These are phyloP conservation scores for Rhodotorula babjevae DNA, from an alignment of 768 basidiomycete genomes.

Conservation along the genomic window DNA sequence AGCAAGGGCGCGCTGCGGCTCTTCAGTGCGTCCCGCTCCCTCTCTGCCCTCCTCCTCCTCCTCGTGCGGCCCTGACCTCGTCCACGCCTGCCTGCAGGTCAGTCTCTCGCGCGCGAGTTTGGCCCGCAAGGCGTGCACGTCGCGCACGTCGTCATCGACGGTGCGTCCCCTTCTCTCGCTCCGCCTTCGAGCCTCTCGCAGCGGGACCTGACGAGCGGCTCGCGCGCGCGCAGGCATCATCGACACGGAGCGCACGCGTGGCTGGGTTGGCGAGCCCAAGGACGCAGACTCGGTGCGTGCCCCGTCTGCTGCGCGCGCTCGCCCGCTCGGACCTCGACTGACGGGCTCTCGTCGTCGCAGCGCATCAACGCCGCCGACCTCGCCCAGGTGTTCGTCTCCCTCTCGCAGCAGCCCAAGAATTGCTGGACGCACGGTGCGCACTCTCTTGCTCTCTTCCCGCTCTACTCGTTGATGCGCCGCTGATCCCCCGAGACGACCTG, in stretches of 20 bases:
- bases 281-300: constrained; percentile 4
- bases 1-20: constrained; percentile 40
- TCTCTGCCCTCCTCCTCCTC: too few species aligned
- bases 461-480: too few species aligned
- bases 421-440: constrained; percentile 38
- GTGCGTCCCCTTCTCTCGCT: constrained; percentile 10
- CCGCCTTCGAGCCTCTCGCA: too few species aligned
- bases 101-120: constrained; percentile 42
- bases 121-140: constrained; percentile 42
- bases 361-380: constrained; percentile 34
- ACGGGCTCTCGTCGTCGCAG: neutral
- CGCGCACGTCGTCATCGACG: constrained; percentile 42
- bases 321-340: too few species aligned
- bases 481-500: neutral
- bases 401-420: constrained; percentile 36
- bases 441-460: neutral
- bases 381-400: constrained; percentile 18
- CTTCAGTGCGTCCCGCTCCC: neutral
- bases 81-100: constrained; percentile 1
- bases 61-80: neutral
- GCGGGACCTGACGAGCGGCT: too few species aligned
- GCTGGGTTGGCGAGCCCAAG: neutral
- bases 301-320: too few species aligned
- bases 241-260: constrained; percentile 13
- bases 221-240: constrained; percentile 29